These are phyloP conservation scores for Septoria linicola DNA, from an alignment of 2,329 filamentous ascomycete genomes.

Conservation along the genomic window DNA sequence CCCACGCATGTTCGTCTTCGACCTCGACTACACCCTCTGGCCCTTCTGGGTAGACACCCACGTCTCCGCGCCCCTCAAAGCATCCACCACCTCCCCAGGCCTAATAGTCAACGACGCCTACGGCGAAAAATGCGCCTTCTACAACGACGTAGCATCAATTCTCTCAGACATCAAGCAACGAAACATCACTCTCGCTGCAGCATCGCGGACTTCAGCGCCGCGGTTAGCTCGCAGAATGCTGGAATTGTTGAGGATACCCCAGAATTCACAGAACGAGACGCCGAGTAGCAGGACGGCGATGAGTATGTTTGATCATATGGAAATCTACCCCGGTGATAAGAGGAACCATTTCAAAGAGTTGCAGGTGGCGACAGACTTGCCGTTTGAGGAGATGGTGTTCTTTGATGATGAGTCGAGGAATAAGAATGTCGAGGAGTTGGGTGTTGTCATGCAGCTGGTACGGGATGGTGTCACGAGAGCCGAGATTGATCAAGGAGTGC, in stretches of 20 bases:
- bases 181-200: conserved; percentile 64
- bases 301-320: conserved; percentile 45
- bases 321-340: conserved; percentile 74
- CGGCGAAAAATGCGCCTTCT: conserved; percentile 50
- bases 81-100: conserved; percentile 32
- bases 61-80: conserved; percentile 57
- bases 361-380: conserved; percentile 66
- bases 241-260: conserved; percentile 66
- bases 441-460: conserved; percentile 82
- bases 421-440: conserved; percentile 73
- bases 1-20: conserved; percentile 83
- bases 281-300: conserved; percentile 36
- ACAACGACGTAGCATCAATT: conserved; percentile 46
- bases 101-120: conserved; percentile 53
- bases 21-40: conserved; percentile 98
- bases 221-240: conserved; percentile 79
- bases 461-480: conserved; percentile 72
- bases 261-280: conserved; percentile 42
- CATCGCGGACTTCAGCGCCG: conserved; percentile 77
- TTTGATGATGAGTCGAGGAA: conserved; percentile 93
- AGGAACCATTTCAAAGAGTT: conserved; percentile 79
- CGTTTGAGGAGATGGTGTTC: conserved; percentile 85
- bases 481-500: conserved; percentile 77
- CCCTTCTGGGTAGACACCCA: conserved; percentile 98
- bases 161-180: conserved; percentile 59